These are phyloP conservation scores for Fagus crenata DNA, from an alignment of 306 rosid species.

Conservation along the genomic window DNA sequence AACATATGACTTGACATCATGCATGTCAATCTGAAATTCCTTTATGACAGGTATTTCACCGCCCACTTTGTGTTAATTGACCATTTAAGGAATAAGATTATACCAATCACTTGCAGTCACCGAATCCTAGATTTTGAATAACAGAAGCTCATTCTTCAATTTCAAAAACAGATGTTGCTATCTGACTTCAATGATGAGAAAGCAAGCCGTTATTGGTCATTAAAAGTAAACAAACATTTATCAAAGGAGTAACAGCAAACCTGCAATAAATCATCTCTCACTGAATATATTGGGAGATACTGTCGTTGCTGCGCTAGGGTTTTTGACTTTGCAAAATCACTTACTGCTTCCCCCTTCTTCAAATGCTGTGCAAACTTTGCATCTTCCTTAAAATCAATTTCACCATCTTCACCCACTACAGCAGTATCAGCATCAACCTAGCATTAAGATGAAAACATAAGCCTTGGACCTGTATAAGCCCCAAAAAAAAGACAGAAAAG, in stretches of 20 bases:
- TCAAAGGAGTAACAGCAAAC: slow-evolving; percentile 40
- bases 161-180: background rate
- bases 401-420: slow-evolving; percentile 86
- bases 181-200: background rate
- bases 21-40: background rate
- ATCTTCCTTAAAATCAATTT: slow-evolving; percentile 93
- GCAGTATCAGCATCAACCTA: slow-evolving; percentile 98
- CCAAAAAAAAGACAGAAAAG: background rate
- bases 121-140: slow-evolving; percentile 1
- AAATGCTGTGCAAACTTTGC: slow-evolving; percentile 96
- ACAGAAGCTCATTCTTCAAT: background rate
- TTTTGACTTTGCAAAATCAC: slow-evolving; percentile 94
- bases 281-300: slow-evolving; percentile 92
- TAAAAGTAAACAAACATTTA: slow-evolving; percentile 5
- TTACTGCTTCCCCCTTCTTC: slow-evolving; percentile 92
- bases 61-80: background rate
- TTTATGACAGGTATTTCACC: background rate
- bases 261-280: slow-evolving; percentile 91
- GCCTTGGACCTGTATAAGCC: slow-evolving; percentile 4
- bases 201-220: background rate
- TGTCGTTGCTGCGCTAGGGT: slow-evolving; percentile 85
- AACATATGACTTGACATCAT: background rate
- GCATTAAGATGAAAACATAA: slow-evolving; percentile 19
- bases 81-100: background rate
- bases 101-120: background rate